phyloP scores from a whole-genome alignment of 768 basidiomycete species.

The Vararia minispora region DNA sequence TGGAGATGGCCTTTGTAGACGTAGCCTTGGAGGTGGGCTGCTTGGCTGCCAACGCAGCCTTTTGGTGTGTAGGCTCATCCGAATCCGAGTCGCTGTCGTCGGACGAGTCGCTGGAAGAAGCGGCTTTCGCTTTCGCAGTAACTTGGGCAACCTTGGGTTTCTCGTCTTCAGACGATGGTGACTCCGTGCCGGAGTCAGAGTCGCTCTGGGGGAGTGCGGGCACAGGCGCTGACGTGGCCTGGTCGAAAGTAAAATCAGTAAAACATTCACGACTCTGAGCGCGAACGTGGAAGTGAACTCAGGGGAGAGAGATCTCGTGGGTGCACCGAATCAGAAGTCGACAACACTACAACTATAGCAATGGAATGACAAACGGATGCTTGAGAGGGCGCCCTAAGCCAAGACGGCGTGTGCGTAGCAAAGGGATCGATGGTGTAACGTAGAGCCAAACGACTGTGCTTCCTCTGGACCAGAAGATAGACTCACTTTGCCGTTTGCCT shows the following conservation, averaged over 20 bases:
- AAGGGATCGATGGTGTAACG: too few species aligned
- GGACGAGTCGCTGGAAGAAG: not conserved
- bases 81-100: conserved; percentile 7
- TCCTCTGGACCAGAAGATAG: too few species aligned
- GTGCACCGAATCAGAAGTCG: too few species aligned
- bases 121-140: not conserved
- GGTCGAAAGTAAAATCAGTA: too few species aligned
- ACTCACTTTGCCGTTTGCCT: not conserved
- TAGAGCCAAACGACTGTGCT: too few species aligned
- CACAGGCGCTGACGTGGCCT: too few species aligned
- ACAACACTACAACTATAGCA: too few species aligned
- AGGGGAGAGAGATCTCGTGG: not conserved
- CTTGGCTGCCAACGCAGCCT: conserved; percentile 2
- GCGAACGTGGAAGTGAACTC: not conserved
- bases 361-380: too few species aligned
- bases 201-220: conserved; percentile 5
- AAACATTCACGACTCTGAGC: conserved; percentile 20
- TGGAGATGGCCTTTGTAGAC: conserved; percentile 2
- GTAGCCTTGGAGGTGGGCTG: conserved; percentile 2
- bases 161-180: conserved; percentile 26
- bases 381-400: too few species aligned
- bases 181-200: too few species aligned
- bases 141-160: conserved; percentile 22
- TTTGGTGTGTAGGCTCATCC: conserved; percentile 1
- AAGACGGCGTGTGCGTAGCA: too few species aligned